Evolutionary conservation across 352 stramenopile species (phyloP).

Genomic region (Phytopythium vexans): DNA sequence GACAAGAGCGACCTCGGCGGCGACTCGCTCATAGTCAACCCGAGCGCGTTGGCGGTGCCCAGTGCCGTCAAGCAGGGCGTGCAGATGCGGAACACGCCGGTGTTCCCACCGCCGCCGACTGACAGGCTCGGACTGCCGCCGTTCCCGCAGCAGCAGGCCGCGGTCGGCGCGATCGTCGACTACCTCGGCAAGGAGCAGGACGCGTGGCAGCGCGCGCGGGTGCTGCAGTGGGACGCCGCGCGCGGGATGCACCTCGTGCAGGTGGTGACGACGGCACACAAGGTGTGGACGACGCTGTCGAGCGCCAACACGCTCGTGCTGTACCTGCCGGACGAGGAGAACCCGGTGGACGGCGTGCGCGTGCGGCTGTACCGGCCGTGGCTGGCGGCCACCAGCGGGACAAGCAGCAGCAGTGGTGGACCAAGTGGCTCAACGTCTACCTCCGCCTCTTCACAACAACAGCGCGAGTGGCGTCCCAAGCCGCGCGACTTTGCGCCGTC

Average conservation of each 20-base stretch:
- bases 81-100: constrained; percentile 34
- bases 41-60: constrained; percentile 32
- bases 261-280: constrained; percentile 48
- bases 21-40: constrained; percentile 28
- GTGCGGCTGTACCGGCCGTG: constrained; percentile 58
- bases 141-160: constrained; percentile 43
- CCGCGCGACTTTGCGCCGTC: constrained; percentile 51
- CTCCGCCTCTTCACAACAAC: too few relatives aligned
- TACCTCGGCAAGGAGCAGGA: constrained; percentile 64
- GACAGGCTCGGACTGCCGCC: constrained; percentile 41
- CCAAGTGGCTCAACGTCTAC: too few relatives aligned
- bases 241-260: constrained; percentile 72
- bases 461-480: constrained; percentile 71
- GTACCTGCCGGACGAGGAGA: constrained; percentile 57
- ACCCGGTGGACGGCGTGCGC: constrained; percentile 46
- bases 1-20: background rate
- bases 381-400: background rate
- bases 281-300: constrained; percentile 55
- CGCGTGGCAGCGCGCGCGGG: constrained; percentile 65
- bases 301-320: constrained; percentile 65
- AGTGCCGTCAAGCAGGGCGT: constrained; percentile 41
- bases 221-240: constrained; percentile 62
- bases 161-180: constrained; percentile 73
- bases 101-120: constrained; percentile 38
- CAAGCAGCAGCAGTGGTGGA: background rate